Evolutionary conservation across 208 protist genomes (phyloP).

Genomic region (Leishmania aethiopica): DNA sequence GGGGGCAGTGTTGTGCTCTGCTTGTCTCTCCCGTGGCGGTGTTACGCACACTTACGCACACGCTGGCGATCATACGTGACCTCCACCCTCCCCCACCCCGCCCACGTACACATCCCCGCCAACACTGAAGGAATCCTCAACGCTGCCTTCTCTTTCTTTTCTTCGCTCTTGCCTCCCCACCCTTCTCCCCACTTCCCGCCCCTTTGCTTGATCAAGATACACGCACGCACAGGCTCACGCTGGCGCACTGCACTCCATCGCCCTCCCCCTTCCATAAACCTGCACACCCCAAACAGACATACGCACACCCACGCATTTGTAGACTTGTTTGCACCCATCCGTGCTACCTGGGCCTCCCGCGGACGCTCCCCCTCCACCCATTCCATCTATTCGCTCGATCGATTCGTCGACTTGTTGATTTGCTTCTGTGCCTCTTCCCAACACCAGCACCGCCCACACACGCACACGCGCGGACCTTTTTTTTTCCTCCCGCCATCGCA

Average conservation of each 20-base stretch:
- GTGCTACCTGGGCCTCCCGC: not conserved
- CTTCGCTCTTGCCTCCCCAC: not conserved
- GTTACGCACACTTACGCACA: not conserved
- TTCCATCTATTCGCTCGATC: not conserved
- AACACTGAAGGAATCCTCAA: not conserved
- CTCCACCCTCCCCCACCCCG: not conserved
- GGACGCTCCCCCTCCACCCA: not conserved
- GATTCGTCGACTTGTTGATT: not conserved
- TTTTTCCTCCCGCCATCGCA: not conserved
- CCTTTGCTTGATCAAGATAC: not conserved
- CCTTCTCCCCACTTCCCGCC: not conserved
- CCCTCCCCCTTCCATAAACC: not conserved
- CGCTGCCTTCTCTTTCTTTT: constrained; percentile 1
- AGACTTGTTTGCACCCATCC: constrained; percentile 1
- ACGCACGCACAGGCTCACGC: not conserved
- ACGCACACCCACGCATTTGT: not conserved
- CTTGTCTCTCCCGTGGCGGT: not conserved
- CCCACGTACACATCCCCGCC: not conserved
- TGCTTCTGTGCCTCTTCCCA: not conserved
- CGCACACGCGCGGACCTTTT: not conserved
- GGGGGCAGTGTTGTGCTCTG: not conserved
- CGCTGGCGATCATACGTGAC: not conserved
- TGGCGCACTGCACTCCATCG: not conserved
- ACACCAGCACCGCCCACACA: not conserved
- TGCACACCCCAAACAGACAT: not conserved